Evolutionary conservation across 305 asterid species (phyloP), one percentile per base, ranked within the genome.

Genomic region (Coffea humblotiana): DNA sequence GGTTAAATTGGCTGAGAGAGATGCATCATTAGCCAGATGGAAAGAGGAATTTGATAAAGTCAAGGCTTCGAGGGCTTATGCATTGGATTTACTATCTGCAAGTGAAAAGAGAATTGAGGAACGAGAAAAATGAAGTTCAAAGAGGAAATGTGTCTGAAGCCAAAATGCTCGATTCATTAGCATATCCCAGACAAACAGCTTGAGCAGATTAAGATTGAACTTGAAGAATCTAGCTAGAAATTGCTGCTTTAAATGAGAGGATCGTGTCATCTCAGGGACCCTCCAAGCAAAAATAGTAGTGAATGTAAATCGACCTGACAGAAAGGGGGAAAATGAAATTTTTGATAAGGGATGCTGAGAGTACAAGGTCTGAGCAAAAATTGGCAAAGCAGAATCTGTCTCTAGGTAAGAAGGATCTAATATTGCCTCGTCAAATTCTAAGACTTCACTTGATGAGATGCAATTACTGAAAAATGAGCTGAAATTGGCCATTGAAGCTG

Each of bases 401-500:
- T 4, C 68, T 29, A 40, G 86, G 83, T 0, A 83, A 79, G 65
- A 90, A 87, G 65, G 51, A 83, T 3, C 86, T 29, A 82, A 72
- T 72, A 66, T 75, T 49, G 91, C 90, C 2, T 56, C 69, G 6
- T 27, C 69, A 61, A 81, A 80, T 73, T 84, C 74, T 0, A 78
- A 78, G 58, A 79, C 29, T 15, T 25, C 85, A 8, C 68, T 27
- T 0, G 85, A 86, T 0, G 94, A 95, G 88, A 79, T 90, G 69
- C 88, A 56, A 8, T 49, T 73, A 67, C 85, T 92, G 0, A 89
- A 82, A 68, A 88, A 79, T 27, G 98, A 96, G 74, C 64, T 88
- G 72, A 90, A 84, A 70, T 37, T 82, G 54, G 96, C 99, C 0
- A 80, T 84, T 0, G 90, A 89, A 76, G 97, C 93, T 0, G 99